Conservation (phyloP, 345 rosid genomes). For the Ailanthus altissimus region DNA sequence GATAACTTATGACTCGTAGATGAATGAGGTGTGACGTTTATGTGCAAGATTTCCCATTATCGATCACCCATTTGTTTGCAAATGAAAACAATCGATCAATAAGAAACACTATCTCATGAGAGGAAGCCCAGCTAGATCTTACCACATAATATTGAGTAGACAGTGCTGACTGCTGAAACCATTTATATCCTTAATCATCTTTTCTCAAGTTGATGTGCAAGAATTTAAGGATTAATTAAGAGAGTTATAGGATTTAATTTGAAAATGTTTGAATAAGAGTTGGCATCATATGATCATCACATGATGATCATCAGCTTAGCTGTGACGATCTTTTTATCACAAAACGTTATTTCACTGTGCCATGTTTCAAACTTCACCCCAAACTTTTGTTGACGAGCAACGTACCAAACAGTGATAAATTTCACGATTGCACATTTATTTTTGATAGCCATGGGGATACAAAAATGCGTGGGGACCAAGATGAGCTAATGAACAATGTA, state of each 20-base stretch:
- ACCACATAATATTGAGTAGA: background rate
- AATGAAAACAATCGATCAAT: too few species aligned
- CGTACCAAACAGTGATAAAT: background rate
- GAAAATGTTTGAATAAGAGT: background rate
- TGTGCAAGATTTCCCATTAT: background rate
- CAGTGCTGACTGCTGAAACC: background rate
- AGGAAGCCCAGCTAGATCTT: background rate
- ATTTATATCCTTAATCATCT: background rate
- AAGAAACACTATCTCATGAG: background rate
- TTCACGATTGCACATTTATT: too few species aligned
- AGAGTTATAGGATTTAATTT: too few species aligned
- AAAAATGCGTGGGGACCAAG: background rate
- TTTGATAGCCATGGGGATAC: background rate
- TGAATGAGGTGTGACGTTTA: background rate
- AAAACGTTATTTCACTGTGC: background rate
- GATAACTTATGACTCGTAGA: background rate
- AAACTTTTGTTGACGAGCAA: slow-evolving; percentile 15
- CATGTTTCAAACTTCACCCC: slow-evolving; percentile 4
- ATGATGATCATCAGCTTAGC: background rate
- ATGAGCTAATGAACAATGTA: background rate
- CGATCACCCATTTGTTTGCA: background rate
- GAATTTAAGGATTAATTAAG: slow-evolving; percentile 11
- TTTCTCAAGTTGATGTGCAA: background rate
- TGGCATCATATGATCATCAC: background rate
- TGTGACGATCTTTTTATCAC: background rate